These are phyloP conservation scores for Pulveroboletus sp. DNA, from an alignment of 768 basidiomycete species.

Conservation along the genomic window DNA sequence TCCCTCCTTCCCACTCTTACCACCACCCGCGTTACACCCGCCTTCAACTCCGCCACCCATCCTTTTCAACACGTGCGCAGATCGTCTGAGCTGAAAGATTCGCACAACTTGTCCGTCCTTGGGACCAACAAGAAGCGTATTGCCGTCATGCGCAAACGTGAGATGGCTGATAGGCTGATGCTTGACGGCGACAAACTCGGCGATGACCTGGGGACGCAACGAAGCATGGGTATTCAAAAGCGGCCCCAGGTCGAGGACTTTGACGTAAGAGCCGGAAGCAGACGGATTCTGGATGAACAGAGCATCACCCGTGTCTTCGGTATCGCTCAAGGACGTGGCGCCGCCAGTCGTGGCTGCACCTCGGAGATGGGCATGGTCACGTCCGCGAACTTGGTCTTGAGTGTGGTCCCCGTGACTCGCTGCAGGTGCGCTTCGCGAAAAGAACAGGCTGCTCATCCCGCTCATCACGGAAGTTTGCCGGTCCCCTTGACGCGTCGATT, in stretches of 20 bases:
- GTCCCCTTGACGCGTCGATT: conserved; percentile 15
- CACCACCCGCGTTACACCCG: not conserved
- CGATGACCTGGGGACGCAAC: conserved; percentile 31
- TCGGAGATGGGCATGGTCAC: conserved; percentile 11
- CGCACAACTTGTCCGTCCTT: conserved; percentile 52
- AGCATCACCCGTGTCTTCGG: conserved; percentile 8
- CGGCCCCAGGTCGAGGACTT: conserved; percentile 50
- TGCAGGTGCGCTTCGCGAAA: conserved; percentile 62
- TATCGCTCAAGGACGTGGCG: conserved; percentile 10
- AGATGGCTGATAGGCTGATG: conserved; percentile 46
- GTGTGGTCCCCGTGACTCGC: conserved; percentile 22
- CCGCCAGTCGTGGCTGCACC: conserved; percentile 9
- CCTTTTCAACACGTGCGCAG: conserved; percentile 18
- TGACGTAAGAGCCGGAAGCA: conserved; percentile 43
- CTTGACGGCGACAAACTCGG: conserved; percentile 46
- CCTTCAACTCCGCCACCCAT: not conserved
- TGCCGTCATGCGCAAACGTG: conserved; percentile 51
- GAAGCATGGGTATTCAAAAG: conserved; percentile 23
- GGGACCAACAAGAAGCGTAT: conserved; percentile 43
- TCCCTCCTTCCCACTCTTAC: conserved; percentile 1
- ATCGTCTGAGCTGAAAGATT: conserved; percentile 42
- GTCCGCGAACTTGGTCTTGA: conserved; percentile 4
- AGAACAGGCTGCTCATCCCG: conserved; percentile 38
- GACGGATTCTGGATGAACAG: conserved; percentile 4
- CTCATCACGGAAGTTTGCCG: conserved; percentile 22